Conservation (phyloP, 2,329 filamentous ascomycete species). For the Zymoseptoria tritici region DNA sequence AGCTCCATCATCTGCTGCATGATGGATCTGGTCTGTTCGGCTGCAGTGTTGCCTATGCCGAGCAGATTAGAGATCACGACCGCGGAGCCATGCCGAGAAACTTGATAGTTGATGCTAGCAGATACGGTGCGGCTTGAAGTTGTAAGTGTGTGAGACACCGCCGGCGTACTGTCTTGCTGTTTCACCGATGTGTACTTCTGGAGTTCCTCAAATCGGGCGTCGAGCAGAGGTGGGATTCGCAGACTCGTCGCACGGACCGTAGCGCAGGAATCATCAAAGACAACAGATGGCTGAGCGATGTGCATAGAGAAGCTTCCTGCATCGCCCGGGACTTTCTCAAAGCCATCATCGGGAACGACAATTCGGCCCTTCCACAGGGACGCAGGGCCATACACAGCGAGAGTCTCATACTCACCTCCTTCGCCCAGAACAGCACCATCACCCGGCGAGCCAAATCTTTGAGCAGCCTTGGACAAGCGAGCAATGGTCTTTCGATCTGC, state of each 20-base stretch:
- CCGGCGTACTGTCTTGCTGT: neutral
- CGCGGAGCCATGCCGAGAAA: neutral
- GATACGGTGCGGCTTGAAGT: neutral
- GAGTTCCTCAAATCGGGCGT: slow-evolving; percentile 48
- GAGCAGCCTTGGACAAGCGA: slow-evolving; percentile 49
- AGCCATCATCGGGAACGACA: slow-evolving; percentile 49
- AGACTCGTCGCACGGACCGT: slow-evolving; percentile 25
- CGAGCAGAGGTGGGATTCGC: slow-evolving; percentile 59
- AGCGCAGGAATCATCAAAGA: neutral
- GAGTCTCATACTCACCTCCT: slow-evolving; percentile 91
- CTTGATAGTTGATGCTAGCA: neutral
- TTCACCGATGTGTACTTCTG: neutral
- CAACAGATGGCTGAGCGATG: slow-evolving; percentile 51
- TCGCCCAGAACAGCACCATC: slow-evolving; percentile 75
- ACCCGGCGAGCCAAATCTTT: slow-evolving; percentile 58
- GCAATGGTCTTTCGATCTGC: slow-evolving; percentile 46
- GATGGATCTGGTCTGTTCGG: slow-evolving; percentile 35
- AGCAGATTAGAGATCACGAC: slow-evolving; percentile 27
- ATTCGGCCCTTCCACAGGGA: slow-evolving; percentile 67
- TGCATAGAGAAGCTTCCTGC: slow-evolving; percentile 71
- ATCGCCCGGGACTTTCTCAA: slow-evolving; percentile 54
- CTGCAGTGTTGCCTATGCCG: slow-evolving; percentile 31
- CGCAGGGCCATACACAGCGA: slow-evolving; percentile 72
- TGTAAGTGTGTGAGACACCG: neutral
- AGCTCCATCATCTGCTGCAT: slow-evolving; percentile 29